Conservation (phyloP, 352 stramenopile species). For the Phytopythium aichiense region DNA sequence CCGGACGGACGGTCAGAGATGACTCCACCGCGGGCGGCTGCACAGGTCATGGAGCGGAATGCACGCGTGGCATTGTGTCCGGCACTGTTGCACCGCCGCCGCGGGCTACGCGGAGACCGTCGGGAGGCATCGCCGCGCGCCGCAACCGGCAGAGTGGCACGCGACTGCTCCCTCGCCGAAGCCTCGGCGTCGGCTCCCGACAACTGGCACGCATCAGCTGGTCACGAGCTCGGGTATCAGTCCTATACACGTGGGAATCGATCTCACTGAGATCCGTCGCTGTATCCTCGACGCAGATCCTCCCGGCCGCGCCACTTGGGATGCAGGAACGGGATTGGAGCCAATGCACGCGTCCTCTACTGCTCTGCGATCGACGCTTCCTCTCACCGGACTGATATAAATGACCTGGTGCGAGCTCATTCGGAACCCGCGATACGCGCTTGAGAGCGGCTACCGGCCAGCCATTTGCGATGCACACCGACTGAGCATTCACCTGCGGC, state of each 20-base stretch:
- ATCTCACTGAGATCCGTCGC: too few relatives aligned
- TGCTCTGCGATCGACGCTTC: background rate
- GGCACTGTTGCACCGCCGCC: background rate
- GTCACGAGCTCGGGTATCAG: background rate
- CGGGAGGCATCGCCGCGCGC: background rate
- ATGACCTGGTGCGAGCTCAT: slow-evolving; percentile 6
- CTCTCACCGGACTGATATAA: slow-evolving; percentile 4
- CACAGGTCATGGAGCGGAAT: background rate
- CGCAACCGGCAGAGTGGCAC: background rate
- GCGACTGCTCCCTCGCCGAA: background rate
- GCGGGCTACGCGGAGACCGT: background rate
- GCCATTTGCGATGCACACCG: background rate
- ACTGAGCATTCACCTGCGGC: background rate
- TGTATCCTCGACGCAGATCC: background rate
- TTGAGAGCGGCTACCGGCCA: background rate
- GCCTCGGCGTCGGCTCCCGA: too few relatives aligned
- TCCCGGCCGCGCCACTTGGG: background rate
- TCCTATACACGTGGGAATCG: background rate
- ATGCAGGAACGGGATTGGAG: background rate
- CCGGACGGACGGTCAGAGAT: background rate
- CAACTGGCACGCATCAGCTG: background rate
- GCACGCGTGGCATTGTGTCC: too few relatives aligned
- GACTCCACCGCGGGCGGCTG: background rate
- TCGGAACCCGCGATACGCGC: background rate
- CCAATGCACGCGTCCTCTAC: background rate